phyloP scores from a whole-genome alignment of 208 protist genomes.

The Porcisia hertigi region DNA sequence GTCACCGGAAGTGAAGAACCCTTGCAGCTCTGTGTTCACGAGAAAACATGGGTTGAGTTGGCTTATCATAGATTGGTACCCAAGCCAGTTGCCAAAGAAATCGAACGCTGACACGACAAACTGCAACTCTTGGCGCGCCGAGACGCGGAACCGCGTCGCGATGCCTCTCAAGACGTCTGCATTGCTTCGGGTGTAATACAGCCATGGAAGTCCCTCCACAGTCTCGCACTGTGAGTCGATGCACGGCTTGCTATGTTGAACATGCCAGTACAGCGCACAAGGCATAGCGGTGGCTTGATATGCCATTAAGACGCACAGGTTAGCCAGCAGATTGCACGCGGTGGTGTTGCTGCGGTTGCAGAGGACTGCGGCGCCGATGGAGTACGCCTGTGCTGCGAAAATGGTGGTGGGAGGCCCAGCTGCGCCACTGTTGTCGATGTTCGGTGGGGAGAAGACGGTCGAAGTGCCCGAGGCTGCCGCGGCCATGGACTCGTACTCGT shows the following conservation, averaged over 20 bases:
- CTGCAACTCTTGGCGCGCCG: slow-evolving; percentile 31
- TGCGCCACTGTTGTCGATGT: slow-evolving; percentile 46
- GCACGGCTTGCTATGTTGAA: slow-evolving; percentile 33
- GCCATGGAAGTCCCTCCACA: slow-evolving; percentile 44
- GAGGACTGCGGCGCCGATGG: slow-evolving; percentile 44
- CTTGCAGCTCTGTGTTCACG: slow-evolving; percentile 28
- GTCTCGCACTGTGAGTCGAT: slow-evolving; percentile 34
- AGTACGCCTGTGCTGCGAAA: slow-evolving; percentile 24
- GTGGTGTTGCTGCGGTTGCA: slow-evolving; percentile 51
- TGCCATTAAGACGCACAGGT: slow-evolving; percentile 75
- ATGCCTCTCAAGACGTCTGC: slow-evolving; percentile 33
- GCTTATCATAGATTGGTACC: slow-evolving; percentile 36
- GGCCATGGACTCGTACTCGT: slow-evolving; percentile 32
- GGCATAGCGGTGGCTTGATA: slow-evolving; percentile 51
- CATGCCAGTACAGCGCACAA: slow-evolving; percentile 59
- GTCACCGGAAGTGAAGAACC: slow-evolving; percentile 53
- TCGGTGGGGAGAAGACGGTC: slow-evolving; percentile 32
- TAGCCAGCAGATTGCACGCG: slow-evolving; percentile 68
- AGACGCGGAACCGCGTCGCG: slow-evolving; percentile 1
- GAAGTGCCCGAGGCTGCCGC: slow-evolving; percentile 14
- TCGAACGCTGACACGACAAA: slow-evolving; percentile 67
- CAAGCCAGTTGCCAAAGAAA: slow-evolving; percentile 57
- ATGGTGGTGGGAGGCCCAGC: slow-evolving; percentile 19
- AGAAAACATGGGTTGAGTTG: slow-evolving; percentile 70
- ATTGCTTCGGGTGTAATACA: slow-evolving; percentile 62